Conservation (phyloP, 129 eudicot genomes). For the Helianthus tuberosus region DNA sequence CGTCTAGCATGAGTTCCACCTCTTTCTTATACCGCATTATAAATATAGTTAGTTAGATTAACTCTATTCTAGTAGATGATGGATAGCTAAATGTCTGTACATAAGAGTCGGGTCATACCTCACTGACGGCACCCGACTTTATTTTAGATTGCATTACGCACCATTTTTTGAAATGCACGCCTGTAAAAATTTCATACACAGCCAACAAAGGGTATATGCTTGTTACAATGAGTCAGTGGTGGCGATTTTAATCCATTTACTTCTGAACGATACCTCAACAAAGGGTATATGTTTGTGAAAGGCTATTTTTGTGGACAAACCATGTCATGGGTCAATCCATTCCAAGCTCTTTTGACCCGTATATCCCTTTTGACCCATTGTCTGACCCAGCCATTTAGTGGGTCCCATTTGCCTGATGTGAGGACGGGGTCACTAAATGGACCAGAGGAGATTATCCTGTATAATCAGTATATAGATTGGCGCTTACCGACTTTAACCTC, state of each 20-base stretch:
- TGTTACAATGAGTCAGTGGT: background rate
- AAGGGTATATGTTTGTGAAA: background rate
- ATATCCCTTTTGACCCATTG: background rate
- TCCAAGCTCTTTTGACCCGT: background rate
- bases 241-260: slow-evolving; percentile 2
- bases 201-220: background rate
- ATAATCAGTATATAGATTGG: background rate
- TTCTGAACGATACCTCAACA: too few species aligned
- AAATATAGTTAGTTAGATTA: background rate
- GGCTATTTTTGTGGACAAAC: background rate
- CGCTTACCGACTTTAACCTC: slow-evolving; percentile 81
- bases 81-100: background rate
- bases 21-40: slow-evolving; percentile 83
- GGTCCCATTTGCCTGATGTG: background rate
- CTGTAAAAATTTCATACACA: slow-evolving; percentile 36
- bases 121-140: slow-evolving; percentile 68
- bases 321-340: background rate
- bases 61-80: background rate
- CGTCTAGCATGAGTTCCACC: slow-evolving; percentile 72
- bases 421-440: slow-evolving; percentile 6
- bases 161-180: slow-evolving; percentile 99
- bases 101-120: slow-evolving; percentile 48
- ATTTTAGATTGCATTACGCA: slow-evolving; percentile 96
- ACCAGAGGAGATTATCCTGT: background rate
- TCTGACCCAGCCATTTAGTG: background rate